Percentiles rank a stretch among this genome's conserved stretches.
Conservation (phyloP, 2,329 filamentous ascomycete species). For the Rutstroemia sp. region DNA sequence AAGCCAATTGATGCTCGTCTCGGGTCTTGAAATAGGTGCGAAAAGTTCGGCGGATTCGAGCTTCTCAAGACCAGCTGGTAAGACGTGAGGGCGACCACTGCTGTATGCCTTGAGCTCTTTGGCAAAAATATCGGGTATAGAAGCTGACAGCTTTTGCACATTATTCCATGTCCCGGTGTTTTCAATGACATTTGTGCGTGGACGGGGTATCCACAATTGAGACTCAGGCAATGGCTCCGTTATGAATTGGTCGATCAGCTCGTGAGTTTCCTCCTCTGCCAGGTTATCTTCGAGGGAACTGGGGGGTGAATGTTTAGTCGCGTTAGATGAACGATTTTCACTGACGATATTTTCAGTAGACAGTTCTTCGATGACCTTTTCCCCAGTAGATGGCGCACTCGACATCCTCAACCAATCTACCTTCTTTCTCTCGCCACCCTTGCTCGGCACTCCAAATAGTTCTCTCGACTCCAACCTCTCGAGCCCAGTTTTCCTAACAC, state of each 20-base stretch:
- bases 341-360: neutral
- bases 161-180: neutral
- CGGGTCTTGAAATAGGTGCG: neutral
- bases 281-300: no score
- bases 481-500: neutral
- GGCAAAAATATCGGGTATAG: neutral
- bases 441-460: neutral
- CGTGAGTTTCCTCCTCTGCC: no score
- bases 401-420: neutral
- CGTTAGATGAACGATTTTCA: no score
- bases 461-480: neutral
- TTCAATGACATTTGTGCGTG: neutral
- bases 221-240: no score
- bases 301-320: no score
- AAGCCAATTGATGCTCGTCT: neutral
- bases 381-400: neutral
- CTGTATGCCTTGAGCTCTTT: neutral
- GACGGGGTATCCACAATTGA: neutral
- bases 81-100: neutral
- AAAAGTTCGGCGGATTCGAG: conserved; percentile 1
- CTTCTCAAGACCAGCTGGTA: neutral
- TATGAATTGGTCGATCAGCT: no score
- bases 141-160: no score
- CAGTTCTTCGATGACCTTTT: neutral
- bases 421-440: neutral